These are phyloP conservation scores for Phytopythium chamaehyphon DNA, from an alignment of 352 stramenopile species.

Conservation along the genomic window DNA sequence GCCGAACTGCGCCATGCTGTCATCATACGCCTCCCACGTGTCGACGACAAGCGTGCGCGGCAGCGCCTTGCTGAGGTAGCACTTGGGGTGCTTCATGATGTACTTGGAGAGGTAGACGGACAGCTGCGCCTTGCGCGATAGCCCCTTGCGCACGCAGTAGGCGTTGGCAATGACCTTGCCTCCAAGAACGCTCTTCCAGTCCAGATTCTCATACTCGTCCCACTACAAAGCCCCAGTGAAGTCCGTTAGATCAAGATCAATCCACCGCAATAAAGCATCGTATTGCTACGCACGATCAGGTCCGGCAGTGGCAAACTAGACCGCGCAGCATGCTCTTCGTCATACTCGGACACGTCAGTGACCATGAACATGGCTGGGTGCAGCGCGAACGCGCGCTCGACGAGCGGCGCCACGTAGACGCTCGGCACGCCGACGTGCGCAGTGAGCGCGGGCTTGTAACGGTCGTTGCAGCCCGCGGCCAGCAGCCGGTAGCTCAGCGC, in stretches of 20 bases:
- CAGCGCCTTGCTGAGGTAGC: slow-evolving; percentile 40
- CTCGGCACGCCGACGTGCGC: slow-evolving; percentile 34
- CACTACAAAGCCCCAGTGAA: slow-evolving; percentile 25
- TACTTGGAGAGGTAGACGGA: slow-evolving; percentile 67
- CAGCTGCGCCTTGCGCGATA: slow-evolving; percentile 69
- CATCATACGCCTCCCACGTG: slow-evolving; percentile 67
- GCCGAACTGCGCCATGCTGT: slow-evolving; percentile 48
- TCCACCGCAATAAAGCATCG: background rate
- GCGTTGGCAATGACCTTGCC: slow-evolving; percentile 55
- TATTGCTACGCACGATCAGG: slow-evolving; percentile 26
- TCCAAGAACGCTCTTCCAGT: slow-evolving; percentile 50
- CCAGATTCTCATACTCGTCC: slow-evolving; percentile 64
- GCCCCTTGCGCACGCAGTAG: slow-evolving; percentile 68
- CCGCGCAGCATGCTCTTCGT: background rate
- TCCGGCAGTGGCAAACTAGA: slow-evolving; percentile 17
- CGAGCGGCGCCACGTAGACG: slow-evolving; percentile 36
- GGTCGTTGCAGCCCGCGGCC: slow-evolving; percentile 14
- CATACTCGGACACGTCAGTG: slow-evolving; percentile 11
- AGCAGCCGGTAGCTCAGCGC: slow-evolving; percentile 34
- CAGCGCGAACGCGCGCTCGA: slow-evolving; percentile 37
- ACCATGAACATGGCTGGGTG: slow-evolving; percentile 44
- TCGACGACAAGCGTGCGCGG: slow-evolving; percentile 60
- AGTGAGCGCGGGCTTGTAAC: slow-evolving; percentile 26
- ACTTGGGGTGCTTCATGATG: slow-evolving; percentile 54
- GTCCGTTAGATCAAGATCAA: background rate